Base-by-base conservation (phyloP, 140 eudicot species). In the Stevia rebaudiana region DNA sequence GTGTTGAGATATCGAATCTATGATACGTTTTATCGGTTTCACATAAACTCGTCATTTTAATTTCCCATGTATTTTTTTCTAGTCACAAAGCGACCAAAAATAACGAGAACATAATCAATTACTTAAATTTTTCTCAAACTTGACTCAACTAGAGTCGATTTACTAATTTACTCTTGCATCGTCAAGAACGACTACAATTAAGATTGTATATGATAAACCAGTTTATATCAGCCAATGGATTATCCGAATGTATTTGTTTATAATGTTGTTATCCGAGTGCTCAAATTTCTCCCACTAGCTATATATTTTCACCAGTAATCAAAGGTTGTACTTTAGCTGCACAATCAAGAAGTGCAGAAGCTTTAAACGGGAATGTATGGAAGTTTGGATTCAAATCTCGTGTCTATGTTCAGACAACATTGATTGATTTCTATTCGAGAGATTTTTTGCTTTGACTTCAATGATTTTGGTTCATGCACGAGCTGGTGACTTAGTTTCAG, bases 171-270 rank as follows among this genome's bases (percentile, higher is more conserved):
- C 50, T 75, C 76, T 35, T 63, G 59, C 70, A 81, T 87, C 81
- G 65, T 81, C 76, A 83, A 83, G 77, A 83, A 59, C 74, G 63
- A 78, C 39, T 61, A 67, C 59, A 56, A 76, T 58, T 80, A 84
- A 74, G 86, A 87, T 62, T 83, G 80, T 48, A 79, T 81, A 50
- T 81, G 78, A 61, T 84, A 52, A 87, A 81, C 74, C 89, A 84
- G 58, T 84, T 81, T 56, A 62, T 84, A 21, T 64, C 80, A 2
- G 84, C 88, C 16, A 46, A 72, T 84, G 80, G 54, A 73, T 4
- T 35, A 51, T 56, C 89, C 96, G 21, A 88, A 84, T 68, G 78
- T 82, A 1, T 82, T 82, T 49, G 94, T 78, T 22, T 84, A 84
- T 65, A 84, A 88, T 58, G 89, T 90, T 12, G 37, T 82, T 13